A percentile compares a stretch with the other conserved stretches of the same genome.
These are phyloP conservation scores for Rosa hybrid DNA, from an alignment of 331 rosid species.

Conservation along the genomic window DNA sequence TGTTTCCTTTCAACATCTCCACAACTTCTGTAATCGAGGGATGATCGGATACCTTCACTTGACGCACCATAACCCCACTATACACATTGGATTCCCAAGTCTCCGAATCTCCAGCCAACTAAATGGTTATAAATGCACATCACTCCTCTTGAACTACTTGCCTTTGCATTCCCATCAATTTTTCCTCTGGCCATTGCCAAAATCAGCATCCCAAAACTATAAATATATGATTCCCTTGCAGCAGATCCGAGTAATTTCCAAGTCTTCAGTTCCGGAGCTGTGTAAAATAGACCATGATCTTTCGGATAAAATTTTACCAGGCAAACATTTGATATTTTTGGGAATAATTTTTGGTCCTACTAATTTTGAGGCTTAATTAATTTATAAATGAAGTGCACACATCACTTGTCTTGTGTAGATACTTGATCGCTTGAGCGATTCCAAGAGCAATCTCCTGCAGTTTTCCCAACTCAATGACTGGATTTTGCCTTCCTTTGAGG, in stretches of 20 bases:
- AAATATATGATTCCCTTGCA: neutral
- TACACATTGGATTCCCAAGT: neutral
- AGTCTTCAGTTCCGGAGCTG: neutral
- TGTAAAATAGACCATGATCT: neutral
- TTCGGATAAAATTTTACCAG: neutral
- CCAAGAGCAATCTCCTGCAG: neutral
- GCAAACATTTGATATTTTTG: neutral
- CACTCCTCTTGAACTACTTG: slow-evolving; percentile 1
- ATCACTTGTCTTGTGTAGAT: neutral
- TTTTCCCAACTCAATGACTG: too few relatives aligned
- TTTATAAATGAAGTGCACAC: too few relatives aligned
- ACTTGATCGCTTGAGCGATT: neutral
- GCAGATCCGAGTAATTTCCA: neutral
- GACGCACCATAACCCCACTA: neutral
- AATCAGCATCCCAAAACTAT: neutral
- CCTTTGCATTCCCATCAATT: neutral
- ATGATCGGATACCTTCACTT: neutral
- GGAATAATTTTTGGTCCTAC: neutral
- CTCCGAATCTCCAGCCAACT: neutral
- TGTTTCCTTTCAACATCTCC: slow-evolving; percentile 10
- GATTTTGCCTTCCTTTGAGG: neutral
- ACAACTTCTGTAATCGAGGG: slow-evolving; percentile 1
- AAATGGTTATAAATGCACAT: neutral
- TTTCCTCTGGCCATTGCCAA: neutral
- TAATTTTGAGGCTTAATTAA: too few relatives aligned